Evolutionary conservation across 352 stramenopile species (phyloP), one percentile per base, ranked within the genome.

Genomic region (Globisporangium spinosum): DNA sequence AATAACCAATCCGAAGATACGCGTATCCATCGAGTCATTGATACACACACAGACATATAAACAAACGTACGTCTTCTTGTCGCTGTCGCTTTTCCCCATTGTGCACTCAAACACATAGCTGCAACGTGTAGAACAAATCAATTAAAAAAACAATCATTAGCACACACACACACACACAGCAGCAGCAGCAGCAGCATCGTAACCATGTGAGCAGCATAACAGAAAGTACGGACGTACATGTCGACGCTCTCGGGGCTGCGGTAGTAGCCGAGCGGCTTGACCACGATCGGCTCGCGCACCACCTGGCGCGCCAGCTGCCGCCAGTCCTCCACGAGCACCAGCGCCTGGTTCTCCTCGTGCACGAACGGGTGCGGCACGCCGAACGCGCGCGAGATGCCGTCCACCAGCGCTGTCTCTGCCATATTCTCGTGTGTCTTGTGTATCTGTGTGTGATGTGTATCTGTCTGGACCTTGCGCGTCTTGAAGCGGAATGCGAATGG

Each of bases 81-180:
- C 70, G 32, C 68, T 71, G 22, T 77, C 67, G 8, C 17, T 53
- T 25, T 70, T 70, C 20, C 79, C 75, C 12, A 93, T 66, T 0
- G 69, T 73, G 43, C 85, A 91, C 53, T 95, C 83, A 57, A 95
- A 92, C 25, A 93, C 87, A 66, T 95, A 93, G 22, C 87, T 95
- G 15, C 40, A 62, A 34, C 13, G n/a, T 59, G 2, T 49, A 70
- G 65, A 10, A 57, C 45, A 55, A 57, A 54, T n/a, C 68, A n/a
- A 61, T 12, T 1, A 3, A 58, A 55, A 55, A 47, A 49, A n/a
- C 13, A 49, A 23, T 45, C 22, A 32, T 32, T 32, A 32, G 29
- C 29, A 32, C 29, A 32, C 29, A 32, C 29, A 29, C 27, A 29
- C 25, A 29, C 27, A 29, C 27, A 29, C 62, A 62, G 64, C n/a